These are phyloP conservation scores for Camelina laxa DNA, from an alignment of 345 rosid genomes.

Conservation along the genomic window DNA sequence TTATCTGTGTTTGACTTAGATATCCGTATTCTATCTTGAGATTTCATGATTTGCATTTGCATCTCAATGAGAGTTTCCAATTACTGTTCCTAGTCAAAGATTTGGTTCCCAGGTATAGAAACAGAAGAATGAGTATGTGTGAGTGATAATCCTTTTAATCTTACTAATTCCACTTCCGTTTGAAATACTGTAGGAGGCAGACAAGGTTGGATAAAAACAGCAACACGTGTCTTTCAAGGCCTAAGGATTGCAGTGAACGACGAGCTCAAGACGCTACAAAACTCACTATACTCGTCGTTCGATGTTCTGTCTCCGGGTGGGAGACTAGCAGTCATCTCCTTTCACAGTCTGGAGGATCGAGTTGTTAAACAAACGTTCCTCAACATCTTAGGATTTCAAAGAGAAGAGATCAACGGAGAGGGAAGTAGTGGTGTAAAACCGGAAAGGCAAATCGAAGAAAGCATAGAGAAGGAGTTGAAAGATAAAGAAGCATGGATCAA, in stretches of 20 bases:
- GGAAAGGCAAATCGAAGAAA: conserved; percentile 33
- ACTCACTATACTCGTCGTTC: conserved; percentile 67
- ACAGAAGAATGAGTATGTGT: neutral
- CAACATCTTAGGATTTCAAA: conserved; percentile 53
- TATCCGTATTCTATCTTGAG: neutral
- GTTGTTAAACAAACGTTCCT: conserved; percentile 92
- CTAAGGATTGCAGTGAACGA: conserved; percentile 92
- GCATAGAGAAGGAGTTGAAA: conserved; percentile 28
- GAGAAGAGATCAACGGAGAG: conserved; percentile 37
- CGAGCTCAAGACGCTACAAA: conserved; percentile 78
- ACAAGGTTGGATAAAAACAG: conserved; percentile 98
- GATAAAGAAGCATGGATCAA: conserved; percentile 65
- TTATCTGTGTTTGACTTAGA: neutral
- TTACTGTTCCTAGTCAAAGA: conserved; percentile 11
- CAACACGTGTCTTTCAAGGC: conserved; percentile 91
- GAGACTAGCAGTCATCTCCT: conserved; percentile 87
- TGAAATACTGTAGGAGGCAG: conserved; percentile 64
- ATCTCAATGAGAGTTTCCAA: conserved; percentile 3
- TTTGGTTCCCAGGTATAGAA: neutral
- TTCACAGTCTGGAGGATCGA: conserved; percentile 96
- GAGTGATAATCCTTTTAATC: neutral
- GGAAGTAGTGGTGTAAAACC: conserved; percentile 27
- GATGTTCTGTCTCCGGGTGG: conserved; percentile 90
- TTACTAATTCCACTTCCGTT: neutral
- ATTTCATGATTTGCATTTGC: neutral